phyloP scores from a whole-genome alignment of 1,139 yeast genomes.

The Debaryomyces coudertii region DNA sequence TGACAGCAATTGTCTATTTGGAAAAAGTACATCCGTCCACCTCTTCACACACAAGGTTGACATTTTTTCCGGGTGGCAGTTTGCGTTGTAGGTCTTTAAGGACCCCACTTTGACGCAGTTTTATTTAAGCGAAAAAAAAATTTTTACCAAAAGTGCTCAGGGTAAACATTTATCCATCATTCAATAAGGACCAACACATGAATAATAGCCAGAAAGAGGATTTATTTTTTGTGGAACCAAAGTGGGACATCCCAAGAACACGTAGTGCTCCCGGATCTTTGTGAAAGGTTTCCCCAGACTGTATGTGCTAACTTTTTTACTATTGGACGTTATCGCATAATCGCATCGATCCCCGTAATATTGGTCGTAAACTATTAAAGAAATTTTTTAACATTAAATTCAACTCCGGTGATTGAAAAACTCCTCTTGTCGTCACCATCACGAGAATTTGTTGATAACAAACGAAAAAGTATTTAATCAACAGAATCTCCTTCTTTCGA shows the following conservation, averaged over 20 bases:
- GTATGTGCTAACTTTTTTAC: not conserved
- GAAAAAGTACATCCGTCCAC: not conserved
- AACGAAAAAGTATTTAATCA: not conserved
- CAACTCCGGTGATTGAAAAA: not conserved
- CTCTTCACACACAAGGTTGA: not conserved
- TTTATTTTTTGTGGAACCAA: not conserved
- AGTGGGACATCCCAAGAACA: not conserved
- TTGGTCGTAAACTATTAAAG: not conserved
- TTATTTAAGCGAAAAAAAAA: not conserved
- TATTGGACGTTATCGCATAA: not conserved
- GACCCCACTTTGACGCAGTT: constrained; percentile 3
- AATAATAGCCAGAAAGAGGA: not conserved
- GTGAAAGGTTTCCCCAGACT: not conserved
- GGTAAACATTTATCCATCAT: constrained; percentile 1
- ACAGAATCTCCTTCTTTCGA: not conserved
- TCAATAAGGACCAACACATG: not conserved
- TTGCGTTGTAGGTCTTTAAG: not conserved
- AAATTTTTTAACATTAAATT: not conserved
- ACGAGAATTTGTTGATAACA: not conserved
- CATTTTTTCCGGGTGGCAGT: not conserved
- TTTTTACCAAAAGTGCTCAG: not conserved
- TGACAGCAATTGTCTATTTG: not conserved
- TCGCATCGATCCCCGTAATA: not conserved
- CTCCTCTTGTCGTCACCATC: not conserved
- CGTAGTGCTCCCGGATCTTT: not conserved